Evolutionary conservation across 2,329 filamentous ascomycete species (phyloP).

Genomic region (Aspergillus sp.): DNA sequence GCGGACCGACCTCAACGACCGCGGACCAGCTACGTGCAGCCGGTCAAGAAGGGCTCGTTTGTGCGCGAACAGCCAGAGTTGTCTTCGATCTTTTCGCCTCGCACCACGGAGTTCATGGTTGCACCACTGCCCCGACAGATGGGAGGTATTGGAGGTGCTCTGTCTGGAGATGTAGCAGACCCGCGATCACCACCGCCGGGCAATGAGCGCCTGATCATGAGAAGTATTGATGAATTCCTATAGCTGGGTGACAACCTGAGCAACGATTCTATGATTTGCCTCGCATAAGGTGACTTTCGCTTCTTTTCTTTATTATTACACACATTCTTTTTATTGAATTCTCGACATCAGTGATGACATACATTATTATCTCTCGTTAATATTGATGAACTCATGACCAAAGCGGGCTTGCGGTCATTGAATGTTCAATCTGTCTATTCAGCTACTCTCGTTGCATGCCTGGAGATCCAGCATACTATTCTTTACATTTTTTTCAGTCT

Average conservation of each 20-base stretch:
- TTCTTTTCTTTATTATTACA: constrained; percentile 6
- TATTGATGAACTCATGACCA: constrained; percentile 32
- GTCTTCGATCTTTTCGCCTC: constrained; percentile 39
- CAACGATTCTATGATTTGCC: constrained; percentile 26
- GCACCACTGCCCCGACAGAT: constrained; percentile 32
- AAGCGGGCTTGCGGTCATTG: constrained; percentile 37
- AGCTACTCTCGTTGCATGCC: neutral
- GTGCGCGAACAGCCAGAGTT: constrained; percentile 31
- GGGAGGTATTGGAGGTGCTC: constrained; percentile 22
- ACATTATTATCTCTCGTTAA: constrained; percentile 3
- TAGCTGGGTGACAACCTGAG: constrained; percentile 16
- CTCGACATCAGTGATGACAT: neutral
- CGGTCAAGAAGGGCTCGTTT: constrained; percentile 31
- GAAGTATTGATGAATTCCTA: constrained; percentile 41
- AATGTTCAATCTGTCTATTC: constrained; percentile 1
- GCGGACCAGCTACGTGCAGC: constrained; percentile 15
- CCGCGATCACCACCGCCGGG: constrained; percentile 36
- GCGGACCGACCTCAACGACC: constrained; percentile 12
- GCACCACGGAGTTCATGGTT: constrained; percentile 38
- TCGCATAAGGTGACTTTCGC: constrained; percentile 13
- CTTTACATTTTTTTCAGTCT: neutral
- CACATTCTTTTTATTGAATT: constrained; percentile 3
- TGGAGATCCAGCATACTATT: neutral
- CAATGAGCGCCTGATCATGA: constrained; percentile 36
- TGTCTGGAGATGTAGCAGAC: constrained; percentile 21